Evolutionary conservation across 768 basidiomycete species (phyloP), one percentile per base, ranked within the genome.

Genomic region (Neoboletus subvelutipes): DNA sequence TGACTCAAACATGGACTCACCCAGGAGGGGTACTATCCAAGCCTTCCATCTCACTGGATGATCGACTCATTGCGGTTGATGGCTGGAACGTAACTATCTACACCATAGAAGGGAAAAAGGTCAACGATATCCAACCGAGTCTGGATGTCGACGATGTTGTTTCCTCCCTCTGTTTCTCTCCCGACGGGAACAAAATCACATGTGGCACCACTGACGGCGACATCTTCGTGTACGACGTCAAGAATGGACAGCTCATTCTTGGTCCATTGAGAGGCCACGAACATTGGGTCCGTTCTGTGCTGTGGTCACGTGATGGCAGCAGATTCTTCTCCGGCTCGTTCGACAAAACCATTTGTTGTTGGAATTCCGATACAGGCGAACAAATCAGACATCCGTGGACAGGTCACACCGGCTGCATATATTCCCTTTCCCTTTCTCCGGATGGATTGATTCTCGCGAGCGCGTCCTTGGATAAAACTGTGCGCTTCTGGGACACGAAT

Each of bases 271-370:
- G 17, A 7, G 45, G 45, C 31, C 55, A 48, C 28, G 12, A 9
- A 1, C 1, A 15, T 3, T 2, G 1, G 6, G 40, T 48, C 26
- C 3, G 0, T 10, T 28, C 22, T 40, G 18, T 64, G 4, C 20
- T 50, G 4, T 65, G 64, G 64, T 59, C 64, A 17, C 48, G 1
- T 6, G 61, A 62, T 31, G 64, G 64, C 5, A 53, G 24, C 33
- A 52, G 7, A 3, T 18, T 65, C 13, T 63, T 55, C 46, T 56
- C 61, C 29, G 15, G 3, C 1, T 52, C 50, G 0, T 0, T 2
- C 4, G 22, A 50, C 20, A 8, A 51, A 17, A 40, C 50, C 0
- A 63, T 60, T 41, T 47, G 42, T 9, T 54, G 51, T 13, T 66
- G 64, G 64, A 28, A 53, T 17, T 9, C 46, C 1, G 10, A 20